phyloP scores from a whole-genome alignment of 2,329 filamentous ascomycete genomes.

The Pseudogymnoascus sp. region DNA sequence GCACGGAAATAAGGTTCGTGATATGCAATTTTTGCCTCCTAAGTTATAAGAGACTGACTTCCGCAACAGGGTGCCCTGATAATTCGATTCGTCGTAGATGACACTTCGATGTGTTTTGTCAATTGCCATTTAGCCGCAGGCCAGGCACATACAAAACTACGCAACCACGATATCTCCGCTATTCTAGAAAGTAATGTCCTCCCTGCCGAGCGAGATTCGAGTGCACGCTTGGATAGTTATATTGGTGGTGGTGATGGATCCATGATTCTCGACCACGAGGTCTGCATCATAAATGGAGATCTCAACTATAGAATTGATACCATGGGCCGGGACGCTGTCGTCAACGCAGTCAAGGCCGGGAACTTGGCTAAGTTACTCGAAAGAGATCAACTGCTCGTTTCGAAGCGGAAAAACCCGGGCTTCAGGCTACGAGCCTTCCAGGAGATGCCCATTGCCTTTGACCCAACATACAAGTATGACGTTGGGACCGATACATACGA shows the following conservation, averaged over 20 bases:
- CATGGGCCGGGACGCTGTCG: conserved; percentile 88
- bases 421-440: conserved; percentile 84
- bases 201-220: conserved; percentile 61
- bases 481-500: conserved; percentile 93
- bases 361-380: conserved; percentile 84
- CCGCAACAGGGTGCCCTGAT: conserved; percentile 63
- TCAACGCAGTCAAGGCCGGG: conserved; percentile 70
- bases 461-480: conserved; percentile 97
- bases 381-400: conserved; percentile 85
- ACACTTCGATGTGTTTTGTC: conserved; percentile 89
- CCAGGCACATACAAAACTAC: conserved; percentile 79
- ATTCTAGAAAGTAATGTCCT: conserved; percentile 76
- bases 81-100: conserved; percentile 86
- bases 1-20: conserved; percentile 75
- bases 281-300: conserved; percentile 94
- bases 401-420: conserved; percentile 77
- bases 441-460: conserved; percentile 85
- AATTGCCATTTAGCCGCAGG: conserved; percentile 96
- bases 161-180: conserved; percentile 84
- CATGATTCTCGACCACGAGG: conserved; percentile 93
- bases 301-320: conserved; percentile 98
- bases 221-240: conserved; percentile 65
- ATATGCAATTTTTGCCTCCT: background rate
- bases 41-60: conserved; percentile 12
- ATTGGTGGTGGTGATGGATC: conserved; percentile 88